These are phyloP conservation scores for Blastomyces emzantsi DNA, from an alignment of 2,329 filamentous ascomycete genomes.

Conservation along the genomic window DNA sequence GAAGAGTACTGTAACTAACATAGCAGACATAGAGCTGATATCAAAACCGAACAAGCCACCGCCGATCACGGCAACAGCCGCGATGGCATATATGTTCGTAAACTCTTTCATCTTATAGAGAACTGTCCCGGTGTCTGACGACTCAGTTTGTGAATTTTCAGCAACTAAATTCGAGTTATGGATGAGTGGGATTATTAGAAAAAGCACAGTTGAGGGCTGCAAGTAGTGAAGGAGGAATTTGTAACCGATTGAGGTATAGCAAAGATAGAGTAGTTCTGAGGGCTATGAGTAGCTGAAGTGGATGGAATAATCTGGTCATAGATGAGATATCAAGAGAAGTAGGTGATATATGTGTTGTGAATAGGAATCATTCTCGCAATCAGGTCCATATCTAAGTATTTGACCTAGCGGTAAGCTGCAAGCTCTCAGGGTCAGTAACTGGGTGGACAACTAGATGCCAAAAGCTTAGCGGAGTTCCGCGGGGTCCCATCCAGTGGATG, in stretches of 20 bases:
- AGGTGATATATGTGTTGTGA: not conserved
- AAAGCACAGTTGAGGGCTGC: not conserved
- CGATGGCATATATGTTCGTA: constrained; percentile 46
- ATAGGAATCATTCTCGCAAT: not conserved
- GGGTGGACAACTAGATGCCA: too few species aligned
- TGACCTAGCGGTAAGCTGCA: too few species aligned
- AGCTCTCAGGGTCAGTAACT: too few species aligned
- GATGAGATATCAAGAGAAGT: not conserved
- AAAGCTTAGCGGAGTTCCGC: too few species aligned
- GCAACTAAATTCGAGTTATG: not conserved
- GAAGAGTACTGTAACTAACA: constrained; percentile 20
- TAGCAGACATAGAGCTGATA: constrained; percentile 45
- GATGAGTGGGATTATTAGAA: not conserved
- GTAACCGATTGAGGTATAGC: not conserved
- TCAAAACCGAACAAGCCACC: constrained; percentile 52
- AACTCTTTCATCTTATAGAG: constrained; percentile 28
- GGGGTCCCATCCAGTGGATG: not conserved
- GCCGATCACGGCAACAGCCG: constrained; percentile 48
- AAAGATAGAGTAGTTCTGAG: not conserved
- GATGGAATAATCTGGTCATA: not conserved
- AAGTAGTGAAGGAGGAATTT: not conserved
- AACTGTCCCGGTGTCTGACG: not conserved
- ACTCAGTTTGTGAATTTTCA: not conserved
- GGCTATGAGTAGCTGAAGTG: not conserved
- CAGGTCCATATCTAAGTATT: too few species aligned